Evolutionary conservation across 1,284 basidiomycete species (phyloP).

Genomic region (Apiotrichum mycotoxinovorans): DNA sequence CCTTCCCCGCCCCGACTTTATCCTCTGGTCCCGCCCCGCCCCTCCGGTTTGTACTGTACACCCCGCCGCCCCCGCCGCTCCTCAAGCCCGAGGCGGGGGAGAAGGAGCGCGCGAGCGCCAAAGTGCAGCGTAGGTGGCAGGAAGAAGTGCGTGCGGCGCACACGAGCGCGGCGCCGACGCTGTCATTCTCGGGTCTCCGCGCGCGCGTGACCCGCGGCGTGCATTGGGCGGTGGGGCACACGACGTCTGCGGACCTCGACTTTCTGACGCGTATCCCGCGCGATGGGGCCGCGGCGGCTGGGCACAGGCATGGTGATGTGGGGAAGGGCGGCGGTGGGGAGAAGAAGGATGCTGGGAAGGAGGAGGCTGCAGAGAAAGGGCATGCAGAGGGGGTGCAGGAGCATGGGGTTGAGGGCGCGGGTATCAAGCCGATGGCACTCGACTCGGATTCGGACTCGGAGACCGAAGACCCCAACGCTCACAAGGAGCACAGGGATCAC

Average conservation of each 20-base stretch:
- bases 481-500: too few relatives aligned
- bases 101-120: conserved; percentile 7
- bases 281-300: too few relatives aligned
- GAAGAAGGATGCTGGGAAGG: too few relatives aligned
- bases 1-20: conserved; percentile 16
- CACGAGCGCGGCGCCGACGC: conserved; percentile 8
- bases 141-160: conserved; percentile 23
- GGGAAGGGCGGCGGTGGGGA: too few relatives aligned
- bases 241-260: conserved; percentile 22
- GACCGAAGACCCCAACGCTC: too few relatives aligned
- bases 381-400: too few relatives aligned
- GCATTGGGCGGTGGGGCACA: conserved; percentile 15
- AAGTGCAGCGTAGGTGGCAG: conserved; percentile 23
- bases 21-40: conserved; percentile 11
- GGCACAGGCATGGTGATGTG: too few relatives aligned
- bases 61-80: conserved; percentile 22
- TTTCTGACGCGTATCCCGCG: conserved; percentile 20
- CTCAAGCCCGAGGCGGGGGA: conserved; percentile 5
- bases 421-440: too few relatives aligned
- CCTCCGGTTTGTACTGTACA: conserved; percentile 22
- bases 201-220: conserved; percentile 14
- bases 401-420: too few relatives aligned
- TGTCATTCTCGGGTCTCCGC: conserved; percentile 9
- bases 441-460: too few relatives aligned
- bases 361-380: too few relatives aligned